Percentiles rank a stretch among this genome's conserved stretches.
Conservation (phyloP, 805 yeast species). For the Debaryomyces castellii region DNA sequence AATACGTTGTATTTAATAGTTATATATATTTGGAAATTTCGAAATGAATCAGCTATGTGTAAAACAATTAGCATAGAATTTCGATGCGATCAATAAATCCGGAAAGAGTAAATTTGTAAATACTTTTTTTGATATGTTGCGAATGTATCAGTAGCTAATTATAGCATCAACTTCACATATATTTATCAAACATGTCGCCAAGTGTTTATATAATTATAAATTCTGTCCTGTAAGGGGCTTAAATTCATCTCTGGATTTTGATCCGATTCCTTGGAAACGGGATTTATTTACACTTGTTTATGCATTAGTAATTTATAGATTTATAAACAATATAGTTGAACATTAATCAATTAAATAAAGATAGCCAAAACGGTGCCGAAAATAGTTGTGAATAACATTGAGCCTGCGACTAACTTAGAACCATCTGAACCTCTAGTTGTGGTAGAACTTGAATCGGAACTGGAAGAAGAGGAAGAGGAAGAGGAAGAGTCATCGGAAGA, state of each 20-base stretch:
- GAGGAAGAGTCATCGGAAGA: slow-evolving; percentile 13
- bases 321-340: neutral
- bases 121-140: neutral
- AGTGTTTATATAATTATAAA: neutral
- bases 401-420: slow-evolving; percentile 12
- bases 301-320: neutral
- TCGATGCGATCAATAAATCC: slow-evolving; percentile 2
- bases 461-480: slow-evolving; percentile 5
- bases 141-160: neutral
- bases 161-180: neutral
- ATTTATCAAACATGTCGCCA: neutral
- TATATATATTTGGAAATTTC: neutral
- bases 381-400: slow-evolving; percentile 19
- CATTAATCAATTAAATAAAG: slow-evolving; percentile 18
- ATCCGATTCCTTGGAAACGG: too few relatives aligned
- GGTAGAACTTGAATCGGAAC: slow-evolving; percentile 13
- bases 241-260: too few relatives aligned
- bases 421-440: slow-evolving; percentile 22
- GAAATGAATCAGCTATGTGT: neutral
- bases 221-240: neutral
- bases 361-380: slow-evolving; percentile 28
- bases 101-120: neutral
- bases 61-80: neutral
- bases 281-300: neutral
- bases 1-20: neutral